These are phyloP conservation scores for Thermochaetoides thermophila DNA, from an alignment of 495 filamentous ascomycete genomes.

Conservation along the genomic window DNA sequence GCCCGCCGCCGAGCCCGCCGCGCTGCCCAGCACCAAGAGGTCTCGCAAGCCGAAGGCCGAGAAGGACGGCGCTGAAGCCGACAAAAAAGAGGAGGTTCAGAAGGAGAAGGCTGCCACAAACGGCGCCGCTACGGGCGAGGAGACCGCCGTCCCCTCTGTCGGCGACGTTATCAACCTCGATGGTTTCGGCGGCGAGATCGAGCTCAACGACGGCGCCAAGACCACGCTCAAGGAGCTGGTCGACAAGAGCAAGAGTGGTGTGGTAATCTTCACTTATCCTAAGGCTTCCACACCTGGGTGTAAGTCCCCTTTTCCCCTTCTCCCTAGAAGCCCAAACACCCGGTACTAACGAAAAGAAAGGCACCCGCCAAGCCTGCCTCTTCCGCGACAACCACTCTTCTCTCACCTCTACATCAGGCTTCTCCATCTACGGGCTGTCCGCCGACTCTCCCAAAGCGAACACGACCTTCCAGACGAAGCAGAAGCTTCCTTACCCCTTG, in stretches of 20 bases:
- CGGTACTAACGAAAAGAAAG: constrained; percentile 30
- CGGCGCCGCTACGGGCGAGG: constrained; percentile 18
- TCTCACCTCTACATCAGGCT: constrained; percentile 67
- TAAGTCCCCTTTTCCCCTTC: constrained; percentile 36
- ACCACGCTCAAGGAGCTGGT: constrained; percentile 65
- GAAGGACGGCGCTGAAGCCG: constrained; percentile 7
- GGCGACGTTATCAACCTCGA: constrained; percentile 47
- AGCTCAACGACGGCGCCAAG: constrained; percentile 68
- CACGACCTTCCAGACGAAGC: constrained; percentile 76
- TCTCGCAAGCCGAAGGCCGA: constrained; percentile 14
- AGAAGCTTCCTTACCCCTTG: constrained; percentile 75
- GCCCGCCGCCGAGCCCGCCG: constrained; percentile 35
- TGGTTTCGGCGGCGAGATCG: constrained; percentile 66
- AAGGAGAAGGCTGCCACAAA: constrained; percentile 26
- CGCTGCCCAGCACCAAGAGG: constrained; percentile 40
- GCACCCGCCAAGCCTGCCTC: constrained; percentile 82
- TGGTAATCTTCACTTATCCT: constrained; percentile 90
- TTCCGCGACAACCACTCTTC: constrained; percentile 73
- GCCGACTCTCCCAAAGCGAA: constrained; percentile 78
- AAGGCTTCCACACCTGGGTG: constrained; percentile 91
- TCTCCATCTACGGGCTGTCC: constrained; percentile 78
- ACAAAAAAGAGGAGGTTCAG: constrained; percentile 32
- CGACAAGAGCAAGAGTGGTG: constrained; percentile 66
- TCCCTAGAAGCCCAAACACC: not conserved
- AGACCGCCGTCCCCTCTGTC: constrained; percentile 23